Percentiles rank a stretch among this genome's conserved stretches.
Evolutionary conservation across 2,329 filamentous ascomycete species (phyloP).

Genomic region (Clarireedia monteithiana): DNA sequence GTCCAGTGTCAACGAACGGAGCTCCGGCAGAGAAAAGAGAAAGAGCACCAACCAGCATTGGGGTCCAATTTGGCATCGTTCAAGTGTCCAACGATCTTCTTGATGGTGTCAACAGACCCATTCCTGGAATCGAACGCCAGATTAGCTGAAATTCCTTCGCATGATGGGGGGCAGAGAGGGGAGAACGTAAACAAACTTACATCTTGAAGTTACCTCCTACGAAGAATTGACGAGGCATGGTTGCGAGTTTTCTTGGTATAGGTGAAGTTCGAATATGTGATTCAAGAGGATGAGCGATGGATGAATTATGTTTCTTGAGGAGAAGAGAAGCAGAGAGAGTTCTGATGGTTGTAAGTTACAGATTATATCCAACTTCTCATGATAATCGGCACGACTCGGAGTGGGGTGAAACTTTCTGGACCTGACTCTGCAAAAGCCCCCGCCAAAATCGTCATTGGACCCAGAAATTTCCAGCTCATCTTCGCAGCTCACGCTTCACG

Average conservation of each 20-base stretch:
- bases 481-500: not conserved
- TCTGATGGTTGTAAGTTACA: not conserved
- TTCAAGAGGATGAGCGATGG: not conserved
- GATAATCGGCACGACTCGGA: slow-evolving; percentile 3
- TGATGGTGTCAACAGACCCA: slow-evolving; percentile 82
- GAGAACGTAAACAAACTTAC: slow-evolving; percentile 42
- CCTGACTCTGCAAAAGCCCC: slow-evolving; percentile 4
- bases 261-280: not conserved
- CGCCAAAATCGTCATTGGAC: slow-evolving; percentile 8
- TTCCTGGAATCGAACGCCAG: slow-evolving; percentile 55
- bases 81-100: slow-evolving; percentile 80
- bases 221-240: slow-evolving; percentile 92
- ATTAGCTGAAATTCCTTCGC: slow-evolving; percentile 4
- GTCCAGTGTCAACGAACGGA: not conserved
- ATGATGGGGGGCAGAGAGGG: slow-evolving; percentile 4
- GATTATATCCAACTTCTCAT: slow-evolving; percentile 4
- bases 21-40: not conserved
- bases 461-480: not conserved
- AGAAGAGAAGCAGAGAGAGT: not conserved
- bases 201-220: slow-evolving; percentile 99
- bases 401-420: slow-evolving; percentile 3
- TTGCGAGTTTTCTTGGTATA: slow-evolving; percentile 16
- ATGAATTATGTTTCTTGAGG: not conserved
- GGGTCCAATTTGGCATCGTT: slow-evolving; percentile 77
- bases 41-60: slow-evolving; percentile 54